Conservation (phyloP, 2,329 filamentous ascomycete genomes). For the Phialemonium atrogriseum region DNA sequence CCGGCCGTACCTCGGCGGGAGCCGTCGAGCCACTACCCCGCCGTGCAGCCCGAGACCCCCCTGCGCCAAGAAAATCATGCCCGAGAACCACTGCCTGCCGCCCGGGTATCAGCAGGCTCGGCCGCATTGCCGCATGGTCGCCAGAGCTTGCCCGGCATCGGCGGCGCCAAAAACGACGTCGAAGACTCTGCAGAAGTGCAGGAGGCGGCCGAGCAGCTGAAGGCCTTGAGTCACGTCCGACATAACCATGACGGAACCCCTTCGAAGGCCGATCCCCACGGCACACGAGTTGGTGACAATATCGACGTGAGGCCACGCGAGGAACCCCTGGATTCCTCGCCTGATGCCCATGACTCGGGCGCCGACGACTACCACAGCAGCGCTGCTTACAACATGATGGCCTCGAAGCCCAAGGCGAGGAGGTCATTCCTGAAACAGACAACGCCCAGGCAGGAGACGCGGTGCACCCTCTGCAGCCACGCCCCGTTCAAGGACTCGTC, state of each 20-base stretch:
- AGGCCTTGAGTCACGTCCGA: conserved; percentile 55
- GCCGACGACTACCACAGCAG: conserved; percentile 29
- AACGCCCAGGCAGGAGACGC: conserved; percentile 49
- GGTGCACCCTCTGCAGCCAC: conserved; percentile 54
- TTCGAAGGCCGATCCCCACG: conserved; percentile 22
- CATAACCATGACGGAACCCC: conserved; percentile 40
- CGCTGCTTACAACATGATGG: conserved; percentile 24
- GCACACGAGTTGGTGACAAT: conserved; percentile 15
- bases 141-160: conserved; percentile 20
- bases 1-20: conserved; percentile 16
- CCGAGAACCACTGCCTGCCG: conserved; percentile 9
- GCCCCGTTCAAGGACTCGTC: conserved; percentile 60
- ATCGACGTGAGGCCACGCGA: conserved; percentile 21
- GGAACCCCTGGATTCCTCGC: conserved; percentile 33
- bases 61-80: conserved; percentile 11
- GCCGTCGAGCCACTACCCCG: conserved; percentile 9
- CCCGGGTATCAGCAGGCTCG: conserved; percentile 1
- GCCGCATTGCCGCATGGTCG: conserved; percentile 5
- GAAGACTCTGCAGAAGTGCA: conserved; percentile 64
- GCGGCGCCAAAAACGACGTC: conserved; percentile 36
- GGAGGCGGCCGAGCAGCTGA: conserved; percentile 58
- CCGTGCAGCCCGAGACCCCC: conserved; percentile 12
- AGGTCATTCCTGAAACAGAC: conserved; percentile 38
- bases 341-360: conserved; percentile 29
- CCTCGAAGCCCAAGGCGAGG: conserved; percentile 32